Base-by-base conservation (phyloP, 331 rosid genomes). In the Pyracantha coccinea region DNA sequence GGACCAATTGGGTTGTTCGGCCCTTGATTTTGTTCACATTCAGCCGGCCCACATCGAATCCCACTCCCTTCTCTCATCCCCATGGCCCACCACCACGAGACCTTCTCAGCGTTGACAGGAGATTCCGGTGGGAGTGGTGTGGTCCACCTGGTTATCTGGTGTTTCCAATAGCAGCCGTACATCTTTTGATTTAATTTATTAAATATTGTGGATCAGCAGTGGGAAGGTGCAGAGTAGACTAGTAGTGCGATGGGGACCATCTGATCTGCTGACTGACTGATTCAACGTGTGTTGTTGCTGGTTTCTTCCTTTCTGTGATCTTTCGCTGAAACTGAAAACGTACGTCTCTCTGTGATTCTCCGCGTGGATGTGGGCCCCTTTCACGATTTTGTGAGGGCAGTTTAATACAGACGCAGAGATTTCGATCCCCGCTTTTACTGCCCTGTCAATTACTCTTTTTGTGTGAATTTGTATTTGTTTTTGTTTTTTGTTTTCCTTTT, bases 131-230 rank as follows among this genome's bases (percentile, higher is more conserved):
- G 15, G 5, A 3, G 70, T 74, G 50, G 61, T 32, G 7, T 32
- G 60, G 31, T 54, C 73, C 57, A 28, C 79, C 79, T 75, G 55
- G 20, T 75, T 13, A 66, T 75, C 67, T 66, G 73, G 44, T 53
- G 73, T 31, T 23, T 29, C 27, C 19, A 2, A 16, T 25, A 13
- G 65, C 6, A 9, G 53, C 53, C n/a, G 71, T 66, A 66, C 71
- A 33, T 24, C 54, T 23, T 52, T 69, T 68, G 2, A 0, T 14
- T 68, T 45, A 23, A 14, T 44, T 14, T 5, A 1, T 68, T 24
- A n/a, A 38, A 38, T 38, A 38, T 38, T 11, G 45, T 38, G 11
- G 15, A 38, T 38, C 15, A 41, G 47, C 47, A 0, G 47, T 41
- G 15, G 13, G 44, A 38, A 38, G 44, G 44, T 1, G 44, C 1